phyloP scores from a whole-genome alignment of 2,329 filamentous ascomycete genomes.

The Podosphaera fusca region DNA sequence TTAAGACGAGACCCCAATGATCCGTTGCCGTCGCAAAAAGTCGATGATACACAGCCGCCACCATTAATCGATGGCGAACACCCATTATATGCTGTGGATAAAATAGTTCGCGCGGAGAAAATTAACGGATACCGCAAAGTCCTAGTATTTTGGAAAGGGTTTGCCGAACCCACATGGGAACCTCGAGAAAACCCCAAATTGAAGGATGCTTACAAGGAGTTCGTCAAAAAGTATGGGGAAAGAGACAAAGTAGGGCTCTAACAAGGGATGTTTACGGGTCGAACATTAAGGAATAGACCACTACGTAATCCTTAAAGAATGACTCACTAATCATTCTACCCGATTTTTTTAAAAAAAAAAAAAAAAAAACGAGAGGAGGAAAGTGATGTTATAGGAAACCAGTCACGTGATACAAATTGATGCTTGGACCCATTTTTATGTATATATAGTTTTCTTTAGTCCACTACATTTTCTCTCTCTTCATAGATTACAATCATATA shows the following conservation, averaged over 20 bases:
- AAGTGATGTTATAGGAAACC: too few species aligned
- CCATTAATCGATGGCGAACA: neutral
- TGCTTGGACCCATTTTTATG: too few species aligned
- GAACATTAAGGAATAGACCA: neutral
- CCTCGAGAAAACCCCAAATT: neutral
- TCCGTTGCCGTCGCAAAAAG: constrained; percentile 1
- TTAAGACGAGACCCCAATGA: neutral
- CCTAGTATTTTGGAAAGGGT: neutral
- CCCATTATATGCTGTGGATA: neutral
- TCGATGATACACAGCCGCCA: neutral
- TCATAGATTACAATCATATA: too few species aligned
- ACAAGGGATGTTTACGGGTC: neutral
- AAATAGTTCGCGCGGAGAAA: neutral
- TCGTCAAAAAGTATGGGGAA: neutral
- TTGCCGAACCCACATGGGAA: neutral
- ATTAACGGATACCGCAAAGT: neutral
- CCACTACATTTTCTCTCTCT: too few species aligned
- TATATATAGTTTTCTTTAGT: too few species aligned
- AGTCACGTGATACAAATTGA: too few species aligned
- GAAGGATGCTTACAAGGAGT: neutral
- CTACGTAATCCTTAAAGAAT: too few species aligned
- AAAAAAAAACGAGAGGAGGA: too few species aligned
- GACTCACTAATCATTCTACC: too few species aligned
- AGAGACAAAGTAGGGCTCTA: too few species aligned
- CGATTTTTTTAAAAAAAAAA: too few species aligned